A percentile compares a stretch with the other conserved stretches of the same genome.
Evolutionary conservation across 2,329 filamentous ascomycete genomes (phyloP).

Genomic region (Sarocladium strictum): DNA sequence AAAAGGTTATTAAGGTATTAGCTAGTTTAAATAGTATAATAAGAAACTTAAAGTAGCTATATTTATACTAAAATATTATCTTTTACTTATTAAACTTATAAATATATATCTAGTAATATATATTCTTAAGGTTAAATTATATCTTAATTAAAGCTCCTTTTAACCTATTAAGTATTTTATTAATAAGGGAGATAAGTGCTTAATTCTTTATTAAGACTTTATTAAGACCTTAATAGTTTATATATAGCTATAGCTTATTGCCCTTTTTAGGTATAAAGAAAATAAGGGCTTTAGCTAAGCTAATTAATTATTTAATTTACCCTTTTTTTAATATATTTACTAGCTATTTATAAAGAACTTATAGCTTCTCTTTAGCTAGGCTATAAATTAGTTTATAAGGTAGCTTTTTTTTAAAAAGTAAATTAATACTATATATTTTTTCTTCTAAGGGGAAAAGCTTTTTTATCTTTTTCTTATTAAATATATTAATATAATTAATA

Average conservation of each 20-base stretch:
- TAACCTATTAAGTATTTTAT: constrained; percentile 18
- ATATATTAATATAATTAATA: not conserved
- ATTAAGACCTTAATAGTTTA: constrained; percentile 23
- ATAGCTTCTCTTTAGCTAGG: constrained; percentile 12
- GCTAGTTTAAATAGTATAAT: constrained; percentile 23
- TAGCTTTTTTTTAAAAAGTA: not conserved
- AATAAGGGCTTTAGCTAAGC: constrained; percentile 9
- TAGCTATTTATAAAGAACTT: constrained; percentile 8
- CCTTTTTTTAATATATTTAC: constrained; percentile 12
- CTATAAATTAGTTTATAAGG: constrained; percentile 11
- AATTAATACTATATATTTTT: constrained; percentile 12
- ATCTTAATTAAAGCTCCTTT: constrained; percentile 13
- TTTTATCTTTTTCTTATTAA: too few species aligned
- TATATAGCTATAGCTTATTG: constrained; percentile 15
- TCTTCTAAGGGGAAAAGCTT: not conserved
- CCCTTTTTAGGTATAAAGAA: constrained; percentile 19
- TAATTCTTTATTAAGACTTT: constrained; percentile 20
- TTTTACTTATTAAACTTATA: constrained; percentile 25
- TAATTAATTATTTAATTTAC: constrained; percentile 14
- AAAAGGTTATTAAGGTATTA: constrained; percentile 15
- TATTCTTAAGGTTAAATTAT: constrained; percentile 14
- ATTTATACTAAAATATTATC: constrained; percentile 25
- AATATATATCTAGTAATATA: constrained; percentile 27
- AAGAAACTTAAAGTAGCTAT: constrained; percentile 26
- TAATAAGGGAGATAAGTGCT: constrained; percentile 18